Conservation (phyloP, 2,329 filamentous ascomycete species). For the Beauveria sp. region DNA sequence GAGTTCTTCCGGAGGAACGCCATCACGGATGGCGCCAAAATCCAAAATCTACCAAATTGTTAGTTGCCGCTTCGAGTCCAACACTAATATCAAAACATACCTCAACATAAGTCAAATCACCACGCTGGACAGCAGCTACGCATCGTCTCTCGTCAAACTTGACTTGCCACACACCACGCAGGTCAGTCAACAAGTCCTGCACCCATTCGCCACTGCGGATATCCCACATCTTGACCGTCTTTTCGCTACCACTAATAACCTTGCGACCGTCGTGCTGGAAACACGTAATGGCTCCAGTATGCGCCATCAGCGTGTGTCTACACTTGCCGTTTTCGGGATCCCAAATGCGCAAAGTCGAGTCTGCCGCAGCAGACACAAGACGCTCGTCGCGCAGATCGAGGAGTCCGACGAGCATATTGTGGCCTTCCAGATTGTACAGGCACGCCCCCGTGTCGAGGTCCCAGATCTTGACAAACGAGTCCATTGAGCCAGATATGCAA, state of each 20-base stretch:
- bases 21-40: slow-evolving; percentile 89
- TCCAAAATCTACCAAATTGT: slow-evolving; percentile 68
- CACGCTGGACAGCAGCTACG: slow-evolving; percentile 91
- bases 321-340: slow-evolving; percentile 89
- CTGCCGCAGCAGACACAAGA: slow-evolving; percentile 88
- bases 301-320: slow-evolving; percentile 81
- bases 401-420: slow-evolving; percentile 84
- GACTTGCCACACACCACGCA: slow-evolving; percentile 98
- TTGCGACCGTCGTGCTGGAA: slow-evolving; percentile 97
- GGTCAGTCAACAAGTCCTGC: slow-evolving; percentile 83
- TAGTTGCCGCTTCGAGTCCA: slow-evolving; percentile 21
- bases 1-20: slow-evolving; percentile 66
- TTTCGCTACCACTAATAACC: slow-evolving; percentile 91
- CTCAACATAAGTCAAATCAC: slow-evolving; percentile 91
- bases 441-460: slow-evolving; percentile 79
- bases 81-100: slow-evolving; percentile 39
- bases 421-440: slow-evolving; percentile 85
- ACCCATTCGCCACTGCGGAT: slow-evolving; percentile 86
- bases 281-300: slow-evolving; percentile 95
- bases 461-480: slow-evolving; percentile 97
- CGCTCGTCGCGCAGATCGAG: slow-evolving; percentile 83
- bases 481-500: slow-evolving; percentile 98
- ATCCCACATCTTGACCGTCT: slow-evolving; percentile 98
- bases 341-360: slow-evolving; percentile 94
- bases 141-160: slow-evolving; percentile 94